These are phyloP conservation scores for Arachnomyces sp. DNA, from an alignment of 2,329 filamentous ascomycete species.

Conservation along the genomic window DNA sequence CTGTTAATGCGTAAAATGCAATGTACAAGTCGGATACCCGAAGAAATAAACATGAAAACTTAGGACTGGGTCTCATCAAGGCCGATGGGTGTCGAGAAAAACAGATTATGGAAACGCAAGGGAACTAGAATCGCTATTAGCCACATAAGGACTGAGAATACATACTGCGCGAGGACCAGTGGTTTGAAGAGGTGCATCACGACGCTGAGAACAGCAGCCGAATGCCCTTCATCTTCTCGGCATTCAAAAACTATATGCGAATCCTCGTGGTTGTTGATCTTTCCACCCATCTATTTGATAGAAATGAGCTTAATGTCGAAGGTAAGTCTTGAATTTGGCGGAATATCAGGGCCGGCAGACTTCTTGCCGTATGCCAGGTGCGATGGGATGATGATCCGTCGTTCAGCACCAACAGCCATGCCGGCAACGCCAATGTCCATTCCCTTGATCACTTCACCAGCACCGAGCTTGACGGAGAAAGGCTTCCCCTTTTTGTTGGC, in stretches of 20 bases:
- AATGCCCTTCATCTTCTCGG: neutral
- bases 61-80: conserved; percentile 4
- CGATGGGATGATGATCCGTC: conserved; percentile 81
- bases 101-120: conserved; percentile 2
- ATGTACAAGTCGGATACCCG: conserved; percentile 31
- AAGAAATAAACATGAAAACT: conserved; percentile 7
- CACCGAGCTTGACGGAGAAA: conserved; percentile 90
- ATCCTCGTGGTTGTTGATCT: no score
- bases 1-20: conserved; percentile 22
- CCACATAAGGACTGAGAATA: no score
- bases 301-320: conserved; percentile 86
- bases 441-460: conserved; percentile 95
- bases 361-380: conserved; percentile 84
- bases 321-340: conserved; percentile 78
- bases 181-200: no score
- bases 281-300: conserved; percentile 58
- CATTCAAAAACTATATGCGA: no score
- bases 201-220: neutral
- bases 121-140: neutral
- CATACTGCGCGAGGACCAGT: no score
- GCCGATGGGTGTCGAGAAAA: no score
- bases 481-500: conserved; percentile 99
- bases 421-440: conserved; percentile 93
- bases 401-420: conserved; percentile 90
- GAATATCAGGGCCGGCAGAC: conserved; percentile 67